phyloP scores from a whole-genome alignment of 345 rosid genomes.

The Syzygium grande region DNA sequence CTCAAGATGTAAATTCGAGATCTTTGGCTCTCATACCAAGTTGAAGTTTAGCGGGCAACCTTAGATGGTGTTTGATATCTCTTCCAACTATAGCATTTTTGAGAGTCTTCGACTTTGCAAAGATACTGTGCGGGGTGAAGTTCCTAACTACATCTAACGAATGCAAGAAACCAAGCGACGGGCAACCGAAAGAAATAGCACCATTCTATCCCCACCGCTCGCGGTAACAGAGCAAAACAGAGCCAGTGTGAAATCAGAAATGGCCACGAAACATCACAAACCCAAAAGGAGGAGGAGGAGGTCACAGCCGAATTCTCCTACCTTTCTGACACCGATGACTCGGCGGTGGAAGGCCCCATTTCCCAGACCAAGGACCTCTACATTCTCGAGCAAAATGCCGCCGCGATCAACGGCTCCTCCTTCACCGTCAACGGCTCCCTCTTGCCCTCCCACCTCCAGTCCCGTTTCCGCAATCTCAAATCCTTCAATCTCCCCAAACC shows the following conservation, averaged over 20 bases:
- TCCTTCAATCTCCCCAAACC: slow-evolving; percentile 23
- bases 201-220: not conserved
- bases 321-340: not conserved
- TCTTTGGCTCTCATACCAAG: too few species aligned
- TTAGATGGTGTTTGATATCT: too few species aligned
- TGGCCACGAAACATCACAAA: not conserved
- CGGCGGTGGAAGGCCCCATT: not conserved
- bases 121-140: too few species aligned
- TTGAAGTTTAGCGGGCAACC: too few species aligned
- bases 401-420: slow-evolving; percentile 60
- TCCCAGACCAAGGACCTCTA: slow-evolving; percentile 24
- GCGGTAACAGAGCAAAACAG: not conserved
- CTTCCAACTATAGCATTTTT: too few species aligned
- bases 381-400: slow-evolving; percentile 59
- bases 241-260: fast-evolving
- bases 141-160: too few species aligned
- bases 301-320: not conserved
- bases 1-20: too few species aligned
- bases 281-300: not conserved
- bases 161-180: too few species aligned
- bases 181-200: not conserved
- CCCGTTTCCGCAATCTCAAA: slow-evolving; percentile 56
- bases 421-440: slow-evolving; percentile 28
- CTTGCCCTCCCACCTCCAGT: slow-evolving; percentile 55
- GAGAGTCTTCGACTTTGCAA: not conserved